phyloP scores from a whole-genome alignment of 1,139 yeast species.

The Kluyveromyces marxianus region DNA sequence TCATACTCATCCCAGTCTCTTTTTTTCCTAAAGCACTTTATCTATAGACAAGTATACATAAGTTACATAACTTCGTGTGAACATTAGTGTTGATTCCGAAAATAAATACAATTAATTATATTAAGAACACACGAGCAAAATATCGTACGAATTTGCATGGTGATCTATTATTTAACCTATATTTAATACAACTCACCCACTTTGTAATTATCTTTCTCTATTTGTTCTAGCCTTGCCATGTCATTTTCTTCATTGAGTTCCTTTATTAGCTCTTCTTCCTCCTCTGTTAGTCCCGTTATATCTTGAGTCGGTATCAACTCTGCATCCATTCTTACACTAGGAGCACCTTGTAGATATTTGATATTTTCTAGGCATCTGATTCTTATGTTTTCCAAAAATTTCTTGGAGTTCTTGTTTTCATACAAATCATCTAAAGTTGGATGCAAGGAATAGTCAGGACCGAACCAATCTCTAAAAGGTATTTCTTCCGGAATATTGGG shows the following conservation, averaged over 20 bases:
- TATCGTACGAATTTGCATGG: no score
- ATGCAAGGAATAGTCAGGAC: slow-evolving; percentile 85
- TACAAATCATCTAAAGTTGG: slow-evolving; percentile 84
- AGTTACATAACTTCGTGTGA: no score
- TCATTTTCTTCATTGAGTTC: slow-evolving; percentile 42
- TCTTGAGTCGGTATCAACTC: slow-evolving; percentile 77
- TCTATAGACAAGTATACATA: slow-evolving; percentile 1
- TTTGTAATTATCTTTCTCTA: slow-evolving; percentile 34
- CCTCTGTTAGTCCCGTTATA: slow-evolving; percentile 46
- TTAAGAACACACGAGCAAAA: no score
- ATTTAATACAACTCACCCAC: slow-evolving; percentile 26
- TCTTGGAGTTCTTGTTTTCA: slow-evolving; percentile 81
- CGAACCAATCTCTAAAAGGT: slow-evolving; percentile 84
- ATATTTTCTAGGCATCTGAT: slow-evolving; percentile 76
- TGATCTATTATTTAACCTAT: no score
- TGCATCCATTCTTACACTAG: slow-evolving; percentile 84
- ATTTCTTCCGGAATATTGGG: slow-evolving; percentile 67
- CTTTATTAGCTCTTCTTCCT: slow-evolving; percentile 41
- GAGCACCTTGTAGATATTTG: slow-evolving; percentile 80
- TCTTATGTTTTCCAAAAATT: slow-evolving; percentile 73
- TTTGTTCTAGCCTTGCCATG: slow-evolving; percentile 30
- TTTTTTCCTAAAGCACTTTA: not conserved
- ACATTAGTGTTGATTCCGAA: not conserved
- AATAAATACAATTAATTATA: not conserved
- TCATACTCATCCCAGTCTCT: not conserved